Percentiles rank a stretch among this genome's conserved stretches.
Conservation (phyloP, 1,139 yeast genomes). For the Lodderomyces pseudojiufengensis region DNA sequence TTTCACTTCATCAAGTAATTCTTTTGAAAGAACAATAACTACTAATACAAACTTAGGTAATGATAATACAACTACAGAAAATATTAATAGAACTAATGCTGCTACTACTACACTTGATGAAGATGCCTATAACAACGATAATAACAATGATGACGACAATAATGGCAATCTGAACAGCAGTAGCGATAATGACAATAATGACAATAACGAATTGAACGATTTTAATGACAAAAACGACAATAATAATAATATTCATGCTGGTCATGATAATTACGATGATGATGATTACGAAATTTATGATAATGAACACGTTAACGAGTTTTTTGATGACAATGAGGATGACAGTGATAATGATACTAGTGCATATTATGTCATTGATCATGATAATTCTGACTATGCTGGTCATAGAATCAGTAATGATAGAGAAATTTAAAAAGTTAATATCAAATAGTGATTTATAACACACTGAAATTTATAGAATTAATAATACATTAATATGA, state of each 20-base stretch:
- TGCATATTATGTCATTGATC: constrained; percentile 23
- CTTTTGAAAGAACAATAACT: neutral
- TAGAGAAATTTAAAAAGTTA: neutral
- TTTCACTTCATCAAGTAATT: neutral
- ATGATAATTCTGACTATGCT: neutral
- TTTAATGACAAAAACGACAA: neutral
- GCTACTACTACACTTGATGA: no score
- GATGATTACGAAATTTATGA: neutral
- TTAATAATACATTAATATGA: neutral
- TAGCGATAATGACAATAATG: neutral
- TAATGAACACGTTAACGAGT: neutral
- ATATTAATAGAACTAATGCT: neutral
- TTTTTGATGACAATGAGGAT: constrained; percentile 18
- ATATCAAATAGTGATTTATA: neutral
- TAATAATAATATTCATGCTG: neutral
- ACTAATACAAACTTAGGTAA: neutral
- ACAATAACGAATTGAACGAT: neutral
- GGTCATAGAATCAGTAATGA: neutral
- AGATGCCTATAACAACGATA: no score
- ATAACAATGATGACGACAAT: neutral
- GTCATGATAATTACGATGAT: neutral
- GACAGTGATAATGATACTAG: constrained; percentile 29
- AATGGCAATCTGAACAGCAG: neutral
- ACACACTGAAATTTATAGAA: neutral
- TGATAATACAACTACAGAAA: neutral